Conservation (phyloP, 495 filamentous ascomycete species). For the Penicillium parvum region DNA sequence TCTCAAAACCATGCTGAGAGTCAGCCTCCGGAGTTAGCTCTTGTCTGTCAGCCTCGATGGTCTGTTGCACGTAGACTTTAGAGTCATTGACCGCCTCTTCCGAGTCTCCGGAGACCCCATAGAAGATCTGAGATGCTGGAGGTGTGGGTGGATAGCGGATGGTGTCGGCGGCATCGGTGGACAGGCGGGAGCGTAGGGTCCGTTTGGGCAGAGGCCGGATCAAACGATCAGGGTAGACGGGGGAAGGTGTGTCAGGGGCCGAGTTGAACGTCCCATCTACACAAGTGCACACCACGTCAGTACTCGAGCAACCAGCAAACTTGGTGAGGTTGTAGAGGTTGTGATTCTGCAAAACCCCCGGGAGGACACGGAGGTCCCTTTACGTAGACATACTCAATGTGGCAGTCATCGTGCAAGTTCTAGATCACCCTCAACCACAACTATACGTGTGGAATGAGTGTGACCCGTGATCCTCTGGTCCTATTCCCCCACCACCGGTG, state of each 20-base stretch:
- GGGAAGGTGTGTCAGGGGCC: slow-evolving; percentile 70
- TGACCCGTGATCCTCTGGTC: slow-evolving; percentile 10
- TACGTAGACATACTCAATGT: slow-evolving; percentile 45
- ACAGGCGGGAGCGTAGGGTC: slow-evolving; percentile 76
- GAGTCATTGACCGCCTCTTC: slow-evolving; percentile 38
- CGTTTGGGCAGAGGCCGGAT: slow-evolving; percentile 92
- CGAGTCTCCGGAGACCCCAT: slow-evolving; percentile 57
- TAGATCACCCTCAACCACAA: slow-evolving; percentile 32
- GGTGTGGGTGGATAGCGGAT: slow-evolving; percentile 77
- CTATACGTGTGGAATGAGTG: slow-evolving; percentile 13
- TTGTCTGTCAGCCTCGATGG: slow-evolving; percentile 30
- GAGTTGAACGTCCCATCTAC: slow-evolving; percentile 49
- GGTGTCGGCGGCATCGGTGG: slow-evolving; percentile 73
- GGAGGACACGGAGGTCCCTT: slow-evolving; percentile 12
- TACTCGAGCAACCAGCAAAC: slow-evolving; percentile 36
- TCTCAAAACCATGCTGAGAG: slow-evolving; percentile 36
- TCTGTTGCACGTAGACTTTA: slow-evolving; percentile 47
- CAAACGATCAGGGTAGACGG: slow-evolving; percentile 77
- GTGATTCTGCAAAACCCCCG: background rate
- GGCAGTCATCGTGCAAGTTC: slow-evolving; percentile 44
- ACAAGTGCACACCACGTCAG: slow-evolving; percentile 37
- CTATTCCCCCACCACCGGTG: slow-evolving; percentile 21
- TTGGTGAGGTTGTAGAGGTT: slow-evolving; percentile 11
- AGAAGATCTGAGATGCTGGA: slow-evolving; percentile 65
- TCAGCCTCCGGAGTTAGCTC: slow-evolving; percentile 49